Conservation (phyloP, 2,329 filamentous ascomycete genomes). For the Talaromyces atroroseus region DNA sequence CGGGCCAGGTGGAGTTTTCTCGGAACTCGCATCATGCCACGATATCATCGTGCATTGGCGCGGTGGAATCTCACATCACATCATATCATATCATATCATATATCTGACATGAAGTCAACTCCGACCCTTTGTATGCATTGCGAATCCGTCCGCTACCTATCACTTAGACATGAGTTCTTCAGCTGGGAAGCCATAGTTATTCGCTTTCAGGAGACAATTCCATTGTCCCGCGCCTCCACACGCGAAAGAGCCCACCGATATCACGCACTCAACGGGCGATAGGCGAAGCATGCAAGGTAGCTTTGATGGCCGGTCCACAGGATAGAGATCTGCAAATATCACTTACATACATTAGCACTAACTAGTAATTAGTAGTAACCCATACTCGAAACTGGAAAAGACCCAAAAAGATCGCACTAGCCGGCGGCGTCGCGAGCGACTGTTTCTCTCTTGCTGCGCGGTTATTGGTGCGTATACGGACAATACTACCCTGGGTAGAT, state of each 20-base stretch:
- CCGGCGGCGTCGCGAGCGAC: not conserved
- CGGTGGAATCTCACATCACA: not conserved
- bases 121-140: too few species aligned
- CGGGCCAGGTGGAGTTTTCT: not conserved
- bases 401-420: not conserved
- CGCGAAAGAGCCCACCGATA: too few species aligned
- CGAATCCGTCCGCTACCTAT: too few species aligned
- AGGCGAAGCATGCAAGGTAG: not conserved
- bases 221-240: not conserved
- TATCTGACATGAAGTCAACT: too few species aligned
- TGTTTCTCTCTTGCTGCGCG: not conserved
- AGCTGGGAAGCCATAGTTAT: not conserved
- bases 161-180: not conserved
- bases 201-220: not conserved
- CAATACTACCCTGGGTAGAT: not conserved
- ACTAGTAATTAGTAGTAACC: not conserved
- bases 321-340: not conserved
- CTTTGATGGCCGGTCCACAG: not conserved
- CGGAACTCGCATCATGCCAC: not conserved
- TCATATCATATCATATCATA: not conserved
- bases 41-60: conserved; percentile 5
- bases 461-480: not conserved
- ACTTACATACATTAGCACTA: not conserved
- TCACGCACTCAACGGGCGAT: not conserved
- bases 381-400: not conserved